Evolutionary conservation across 768 basidiomycete genomes (phyloP), one percentile per base, ranked within the genome.

Genomic region (Russula earlei): DNA sequence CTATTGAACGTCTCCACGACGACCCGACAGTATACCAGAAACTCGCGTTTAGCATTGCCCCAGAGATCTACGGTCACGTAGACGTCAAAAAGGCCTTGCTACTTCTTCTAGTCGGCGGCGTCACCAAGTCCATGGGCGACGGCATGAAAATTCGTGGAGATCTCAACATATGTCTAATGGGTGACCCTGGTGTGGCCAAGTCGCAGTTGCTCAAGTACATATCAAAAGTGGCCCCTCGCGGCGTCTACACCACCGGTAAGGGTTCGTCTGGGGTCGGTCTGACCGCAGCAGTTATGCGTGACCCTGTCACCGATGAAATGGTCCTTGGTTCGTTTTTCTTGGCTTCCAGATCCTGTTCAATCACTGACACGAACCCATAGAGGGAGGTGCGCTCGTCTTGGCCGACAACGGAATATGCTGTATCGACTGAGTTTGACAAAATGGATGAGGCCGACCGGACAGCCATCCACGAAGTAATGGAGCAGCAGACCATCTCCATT

Each of bases 401-500:
- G 95, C 96, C 11, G 96, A 99, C 70, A 99, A 99, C 62, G 96
- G 96, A 27, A 99, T 99, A 66, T 97, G 94, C 74, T 98, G 95
- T 70, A 99, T 99, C 60, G 96, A 99, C 63, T n/a, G 96, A 99
- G 68, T 99, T 99, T 67, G 96, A 99, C 75, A 98, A 99, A 70
- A 99, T 99, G 96, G 96, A 98, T 63, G 96, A 99, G 72, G 70
- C 91, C 0, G 96, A 98, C 69, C 78, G 96, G 63, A 98, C 96
- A 2, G 91, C 96, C 14, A 98, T 99, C 59, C 96, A 99, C 73
- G 96, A 99, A 78, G 96, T 99, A 58, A 99, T 99, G 96, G 95
- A 98, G 72, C 96, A 98, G 70, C 96, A 99, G 72, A 99, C 96
- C 0, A 97, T 99, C 54, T 98, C 95, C 3, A 99, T 99, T 60